A percentile compares a stretch with the other conserved stretches of the same genome.
phyloP scores from a whole-genome alignment of 495 filamentous ascomycete genomes.

The Talaromyces stipitatus region DNA sequence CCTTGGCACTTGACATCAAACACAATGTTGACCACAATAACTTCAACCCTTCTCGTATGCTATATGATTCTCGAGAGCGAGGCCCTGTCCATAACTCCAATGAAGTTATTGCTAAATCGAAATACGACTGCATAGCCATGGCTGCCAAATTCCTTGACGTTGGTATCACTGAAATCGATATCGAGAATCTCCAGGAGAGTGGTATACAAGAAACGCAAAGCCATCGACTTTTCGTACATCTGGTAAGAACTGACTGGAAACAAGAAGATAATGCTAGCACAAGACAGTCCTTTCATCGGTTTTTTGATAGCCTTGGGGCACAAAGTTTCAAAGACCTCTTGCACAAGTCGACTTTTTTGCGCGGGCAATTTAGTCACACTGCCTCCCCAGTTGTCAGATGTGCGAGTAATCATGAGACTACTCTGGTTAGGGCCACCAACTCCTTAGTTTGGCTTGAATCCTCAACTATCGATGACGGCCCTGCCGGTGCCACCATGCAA shows the following conservation, averaged over 20 bases:
- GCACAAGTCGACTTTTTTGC: neutral
- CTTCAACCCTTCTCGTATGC: conserved; percentile 9
- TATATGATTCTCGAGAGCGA: conserved; percentile 14
- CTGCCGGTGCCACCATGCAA: neutral
- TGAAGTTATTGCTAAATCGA: conserved; percentile 12
- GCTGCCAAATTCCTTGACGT: conserved; percentile 27
- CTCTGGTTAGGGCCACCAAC: too few species aligned
- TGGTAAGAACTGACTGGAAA: conserved; percentile 1
- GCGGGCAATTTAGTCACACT: neutral
- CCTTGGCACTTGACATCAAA: conserved; percentile 6
- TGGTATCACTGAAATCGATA: conserved; percentile 31
- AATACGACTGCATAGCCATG: conserved; percentile 25
- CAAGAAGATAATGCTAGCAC: neutral
- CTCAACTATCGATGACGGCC: neutral
- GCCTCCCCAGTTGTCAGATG: neutral
- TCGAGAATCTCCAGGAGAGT: neutral
- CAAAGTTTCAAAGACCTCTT: neutral
- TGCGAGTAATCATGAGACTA: neutral
- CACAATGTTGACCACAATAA: conserved; percentile 1
- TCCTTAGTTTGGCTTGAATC: neutral
- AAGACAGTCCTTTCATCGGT: neutral
- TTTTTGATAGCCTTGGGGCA: neutral
- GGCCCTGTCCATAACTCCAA: conserved; percentile 19
- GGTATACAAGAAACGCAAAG: neutral
- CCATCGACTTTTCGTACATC: neutral